Evolutionary conservation across 2,329 filamentous ascomycete species (phyloP), one percentile per base, ranked within the genome.

Genomic region (Echinosphaeria canescens): DNA sequence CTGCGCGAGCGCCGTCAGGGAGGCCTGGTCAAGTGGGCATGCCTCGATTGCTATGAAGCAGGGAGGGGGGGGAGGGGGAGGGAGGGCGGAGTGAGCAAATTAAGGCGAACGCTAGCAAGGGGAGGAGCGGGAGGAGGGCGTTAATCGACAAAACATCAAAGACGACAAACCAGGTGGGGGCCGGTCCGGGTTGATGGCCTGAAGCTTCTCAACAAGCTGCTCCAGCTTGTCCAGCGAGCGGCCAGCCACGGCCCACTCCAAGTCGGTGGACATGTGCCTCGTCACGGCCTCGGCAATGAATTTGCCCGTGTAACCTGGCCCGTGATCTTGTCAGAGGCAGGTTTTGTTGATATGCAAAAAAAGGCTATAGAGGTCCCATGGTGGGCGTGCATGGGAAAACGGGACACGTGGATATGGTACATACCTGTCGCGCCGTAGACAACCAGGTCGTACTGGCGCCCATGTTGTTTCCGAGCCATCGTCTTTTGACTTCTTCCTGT

Each of bases 201-300:
- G 68, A 43, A 84, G 60, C 29, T 78, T 67, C 27, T 68, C 54
- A 6, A 70, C 66, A 9, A 93, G 48, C 22, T 52, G 50, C 36
- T 75, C 62, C 4, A 95, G 60, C 47, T 92, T 92, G 26, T 58
- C 53, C 26, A 60, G 53, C n/a, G 78, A 84, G 15, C 84, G 75
- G 16, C 84, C 84, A 24, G 81, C 79, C 29, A 93, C 56, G 10
- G 80, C 84, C 84, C 84, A 93, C 53, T 69, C 81, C 33, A 91
- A 47, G 43, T 80, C 65, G 12, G 75, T 79, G 0, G 82, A 75
- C 1, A 81, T 55, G 35, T 65, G 52, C 10, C 59, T 59, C 27
- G 69, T 59, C 39, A 92, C 74, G 47, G 88, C 69, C 44, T 90
- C 72, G 15, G 73, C 72, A 3, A 70, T 70, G 36, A 76, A 59